Conservation (phyloP, 352 stramenopile species). For the Phytophthora idaei region DNA sequence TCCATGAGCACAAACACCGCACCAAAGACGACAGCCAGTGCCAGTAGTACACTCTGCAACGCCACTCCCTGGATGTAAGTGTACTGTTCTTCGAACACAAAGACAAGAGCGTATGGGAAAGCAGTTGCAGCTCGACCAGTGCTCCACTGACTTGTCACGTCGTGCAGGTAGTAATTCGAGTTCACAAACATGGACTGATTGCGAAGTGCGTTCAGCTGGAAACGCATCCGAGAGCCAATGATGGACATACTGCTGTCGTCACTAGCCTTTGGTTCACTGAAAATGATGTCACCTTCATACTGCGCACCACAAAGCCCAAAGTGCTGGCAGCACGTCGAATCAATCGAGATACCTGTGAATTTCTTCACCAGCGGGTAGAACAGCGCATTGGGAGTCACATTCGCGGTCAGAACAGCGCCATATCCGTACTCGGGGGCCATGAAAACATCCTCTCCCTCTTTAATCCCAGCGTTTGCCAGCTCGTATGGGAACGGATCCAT, state of each 20-base stretch:
- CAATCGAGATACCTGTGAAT: conserved; percentile 88
- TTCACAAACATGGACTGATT: conserved; percentile 92
- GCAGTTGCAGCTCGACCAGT: conserved; percentile 33
- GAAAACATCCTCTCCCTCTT: conserved; percentile 18
- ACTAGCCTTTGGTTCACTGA: conserved; percentile 33
- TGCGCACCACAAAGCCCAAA: conserved; percentile 89
- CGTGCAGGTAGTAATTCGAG: conserved; percentile 88
- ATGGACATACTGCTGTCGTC: conserved; percentile 44
- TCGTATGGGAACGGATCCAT: conserved; percentile 86
- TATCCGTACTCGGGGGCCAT: conserved; percentile 16
- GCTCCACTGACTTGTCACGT: conserved; percentile 55
- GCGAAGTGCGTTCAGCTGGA: conserved; percentile 85
- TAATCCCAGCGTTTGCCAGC: conserved; percentile 26
- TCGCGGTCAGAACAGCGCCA: conserved; percentile 12
- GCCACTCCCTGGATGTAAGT: conserved; percentile 90
- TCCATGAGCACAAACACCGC: conserved; percentile 83
- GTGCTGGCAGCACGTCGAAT: conserved; percentile 89
- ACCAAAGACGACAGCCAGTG: conserved; percentile 80
- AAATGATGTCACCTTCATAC: conserved; percentile 87
- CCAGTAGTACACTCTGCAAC: conserved; percentile 84
- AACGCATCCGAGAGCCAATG: conserved; percentile 79
- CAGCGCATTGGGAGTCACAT: conserved; percentile 65
- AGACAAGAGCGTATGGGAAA: conserved; percentile 91
- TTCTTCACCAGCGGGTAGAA: conserved; percentile 86
- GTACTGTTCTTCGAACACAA: conserved; percentile 94